Evolutionary conservation across 2,329 filamentous ascomycete genomes (phyloP).

Genomic region (Capronia americana): DNA sequence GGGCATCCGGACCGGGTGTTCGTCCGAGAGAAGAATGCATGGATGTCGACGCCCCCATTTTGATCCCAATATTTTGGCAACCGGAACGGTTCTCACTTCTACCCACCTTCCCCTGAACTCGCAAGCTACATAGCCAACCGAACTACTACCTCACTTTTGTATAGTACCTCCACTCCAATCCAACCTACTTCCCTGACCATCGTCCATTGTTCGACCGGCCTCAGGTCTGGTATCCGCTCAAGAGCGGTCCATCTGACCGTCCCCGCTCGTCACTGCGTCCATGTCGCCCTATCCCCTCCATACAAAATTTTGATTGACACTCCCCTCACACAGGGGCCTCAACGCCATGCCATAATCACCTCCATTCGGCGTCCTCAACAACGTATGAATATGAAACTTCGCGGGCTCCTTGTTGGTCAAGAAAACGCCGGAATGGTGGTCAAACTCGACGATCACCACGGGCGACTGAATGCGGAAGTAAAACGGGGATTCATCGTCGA

Average conservation of each 20-base stretch:
- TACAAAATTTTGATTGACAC: constrained; percentile 46
- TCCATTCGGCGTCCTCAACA: constrained; percentile 73
- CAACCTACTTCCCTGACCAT: background rate
- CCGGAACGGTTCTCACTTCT: background rate
- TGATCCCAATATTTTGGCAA: background rate
- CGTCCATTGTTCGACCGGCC: background rate
- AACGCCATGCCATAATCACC: constrained; percentile 75
- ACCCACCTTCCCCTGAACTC: background rate
- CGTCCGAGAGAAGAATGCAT: background rate
- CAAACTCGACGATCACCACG: constrained; percentile 75
- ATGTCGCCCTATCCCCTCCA: constrained; percentile 40
- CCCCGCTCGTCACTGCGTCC: background rate
- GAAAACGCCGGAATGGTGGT: constrained; percentile 79
- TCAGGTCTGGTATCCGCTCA: background rate
- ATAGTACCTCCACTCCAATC: background rate
- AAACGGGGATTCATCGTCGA: constrained; percentile 69
- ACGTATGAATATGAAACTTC: constrained; percentile 79
- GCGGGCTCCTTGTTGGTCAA: constrained; percentile 73
- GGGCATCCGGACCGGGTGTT: background rate
- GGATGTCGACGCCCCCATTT: background rate
- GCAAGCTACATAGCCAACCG: background rate
- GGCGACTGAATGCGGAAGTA: constrained; percentile 81
- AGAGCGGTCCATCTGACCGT: background rate
- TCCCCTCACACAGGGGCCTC: constrained; percentile 45
- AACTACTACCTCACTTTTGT: background rate